These are phyloP conservation scores for Eimeria falciformis DNA, from an alignment of 169 alveolate species.

Conservation along the genomic window DNA sequence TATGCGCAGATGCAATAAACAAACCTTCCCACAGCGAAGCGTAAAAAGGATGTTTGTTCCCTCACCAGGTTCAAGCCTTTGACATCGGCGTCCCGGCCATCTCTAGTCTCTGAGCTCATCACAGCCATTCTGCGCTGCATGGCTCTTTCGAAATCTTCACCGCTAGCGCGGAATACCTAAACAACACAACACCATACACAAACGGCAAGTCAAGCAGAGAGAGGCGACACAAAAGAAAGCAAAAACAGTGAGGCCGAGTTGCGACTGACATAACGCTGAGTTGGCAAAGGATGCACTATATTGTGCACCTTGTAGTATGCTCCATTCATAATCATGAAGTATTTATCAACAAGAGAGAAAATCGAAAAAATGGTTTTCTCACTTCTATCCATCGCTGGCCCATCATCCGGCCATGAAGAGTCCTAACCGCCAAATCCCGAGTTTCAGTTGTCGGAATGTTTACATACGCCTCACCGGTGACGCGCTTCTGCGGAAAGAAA, in stretches of 20 bases:
- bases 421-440: constrained; percentile 78
- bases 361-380: neutral
- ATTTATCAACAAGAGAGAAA: neutral
- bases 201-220: neutral
- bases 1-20: no score
- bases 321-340: no score
- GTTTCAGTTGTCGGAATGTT: constrained; percentile 76
- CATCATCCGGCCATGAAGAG: constrained; percentile 81
- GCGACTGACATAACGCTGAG: no score
- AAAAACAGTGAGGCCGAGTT: no score
- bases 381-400: constrained; percentile 86
- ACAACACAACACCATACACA: neutral
- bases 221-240: neutral
- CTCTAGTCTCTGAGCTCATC: constrained; percentile 56
- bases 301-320: no score
- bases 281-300: no score
- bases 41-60: no score
- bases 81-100: constrained; percentile 69
- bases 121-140: constrained; percentile 66
- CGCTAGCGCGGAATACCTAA: constrained; percentile 75
- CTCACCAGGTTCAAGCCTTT: constrained; percentile 70
- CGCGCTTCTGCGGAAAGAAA: constrained; percentile 55
- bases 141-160: constrained; percentile 71
- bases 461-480: constrained; percentile 85
- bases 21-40: no score